Base-by-base conservation (phyloP, 108 stramenopile species). In the Aurantiochytrium sp. region DNA sequence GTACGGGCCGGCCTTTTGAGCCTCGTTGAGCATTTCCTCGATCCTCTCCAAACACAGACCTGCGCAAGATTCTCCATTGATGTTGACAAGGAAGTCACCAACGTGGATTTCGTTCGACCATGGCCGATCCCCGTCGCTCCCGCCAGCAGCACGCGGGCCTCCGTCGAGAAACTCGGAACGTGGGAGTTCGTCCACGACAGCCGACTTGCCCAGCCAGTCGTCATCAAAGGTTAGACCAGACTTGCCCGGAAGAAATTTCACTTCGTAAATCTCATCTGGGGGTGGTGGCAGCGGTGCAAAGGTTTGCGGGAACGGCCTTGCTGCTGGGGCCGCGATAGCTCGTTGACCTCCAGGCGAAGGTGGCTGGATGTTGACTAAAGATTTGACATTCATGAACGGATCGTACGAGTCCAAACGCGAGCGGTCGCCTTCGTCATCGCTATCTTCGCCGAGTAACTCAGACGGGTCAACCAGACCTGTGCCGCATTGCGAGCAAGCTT, bases 151-250 rank as follows among this genome's bases (percentile, higher is more conserved):
- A 12, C 76, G 45, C 45, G 45, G 45, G 49, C 49, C 51, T 6
- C 76, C 76, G 51, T 83, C 76, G 16, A 83, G 6, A 53, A 4
- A 83, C 12, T 83, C 76, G 49, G 45, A 1, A 6, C 49, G 14
- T 0, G 76, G 76, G 6, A 83, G 76, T 12, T 83, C 76, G 51
- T 83, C 76, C 12, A 83, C 76, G 16, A 83, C 51, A 47, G 49
- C 45, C 12, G 76, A 47, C 51, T 83, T 83, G 1, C 76, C 76
- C 6, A 83, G 76, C 76, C 76, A 83, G 76, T 83, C 76, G n/a
- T 83, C 76, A 23, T 83, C 76, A 53, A 83, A 83, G n/a, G 19
- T 83, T 18, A 83, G n/a, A 12, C 76, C 76, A 23, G 49, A 53
- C 19, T 83, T 53, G 76, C 76, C 76, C 0, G 45, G 76, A 14